A percentile compares a stretch with the other conserved stretches of the same genome.
Evolutionary conservation across 257 asterid genomes (phyloP).

Genomic region (Przewalskia tangutica): DNA sequence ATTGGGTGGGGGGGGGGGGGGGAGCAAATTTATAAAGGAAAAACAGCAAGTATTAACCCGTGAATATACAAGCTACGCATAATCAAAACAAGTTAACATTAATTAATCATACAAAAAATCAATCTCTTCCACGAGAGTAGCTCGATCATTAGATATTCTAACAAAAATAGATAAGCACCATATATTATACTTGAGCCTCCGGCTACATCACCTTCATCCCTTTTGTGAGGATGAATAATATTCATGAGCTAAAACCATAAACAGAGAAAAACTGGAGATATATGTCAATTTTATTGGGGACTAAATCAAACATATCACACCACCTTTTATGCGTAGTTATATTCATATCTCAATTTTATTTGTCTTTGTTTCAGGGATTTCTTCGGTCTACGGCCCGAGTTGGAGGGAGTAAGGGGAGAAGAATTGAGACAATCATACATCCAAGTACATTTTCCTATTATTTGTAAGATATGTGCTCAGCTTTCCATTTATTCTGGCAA

Average conservation of each 20-base stretch:
- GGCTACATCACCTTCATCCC: not conserved
- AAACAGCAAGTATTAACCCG: not conserved
- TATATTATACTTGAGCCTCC: not conserved
- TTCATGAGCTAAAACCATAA: not conserved
- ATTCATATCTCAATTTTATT: not conserved
- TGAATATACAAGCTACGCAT: not conserved
- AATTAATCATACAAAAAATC: not conserved
- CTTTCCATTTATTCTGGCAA: slow-evolving; percentile 13
- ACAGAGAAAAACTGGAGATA: not conserved
- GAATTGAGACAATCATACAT: not conserved
- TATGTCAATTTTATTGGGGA: not conserved
- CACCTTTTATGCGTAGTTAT: not conserved
- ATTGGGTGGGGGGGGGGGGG: too few species aligned
- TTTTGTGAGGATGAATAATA: not conserved
- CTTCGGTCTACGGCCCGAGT: not conserved
- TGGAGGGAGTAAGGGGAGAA: not conserved
- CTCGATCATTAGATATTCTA: not conserved
- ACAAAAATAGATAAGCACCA: not conserved
- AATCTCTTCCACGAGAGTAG: not conserved
- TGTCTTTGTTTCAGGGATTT: not conserved
- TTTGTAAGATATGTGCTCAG: slow-evolving; percentile 5
- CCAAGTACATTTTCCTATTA: not conserved
- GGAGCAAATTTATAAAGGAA: not conserved
- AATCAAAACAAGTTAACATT: not conserved
- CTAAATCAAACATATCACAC: not conserved